Evolutionary conservation across 371 early-diverging fungal species (phyloP), one percentile per base, ranked within the genome.

Genomic region (Mortierella sp.): DNA sequence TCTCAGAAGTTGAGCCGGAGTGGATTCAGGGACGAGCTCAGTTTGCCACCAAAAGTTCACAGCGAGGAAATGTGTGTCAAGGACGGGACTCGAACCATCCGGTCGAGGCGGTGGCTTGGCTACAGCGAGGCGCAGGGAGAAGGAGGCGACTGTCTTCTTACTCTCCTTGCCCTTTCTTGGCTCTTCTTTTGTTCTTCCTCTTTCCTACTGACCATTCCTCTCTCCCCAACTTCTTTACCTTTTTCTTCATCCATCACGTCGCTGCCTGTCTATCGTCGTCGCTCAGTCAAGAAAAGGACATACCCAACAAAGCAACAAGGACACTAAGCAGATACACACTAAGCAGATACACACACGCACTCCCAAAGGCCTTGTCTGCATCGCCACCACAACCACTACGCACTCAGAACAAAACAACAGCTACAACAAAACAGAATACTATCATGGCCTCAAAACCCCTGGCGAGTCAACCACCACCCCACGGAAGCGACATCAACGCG

Each of bases 401-500:
- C 61, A 50, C 50, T 3, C 44, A 54, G 44, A 24, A 53, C 37
- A 43, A 5, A 21, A 75, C 69, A 75, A 51, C 48, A 53, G 16
- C 14, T 46, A 67, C 69, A 40, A 4, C 43, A 40, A 53, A 21
- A 26, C 40, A 57, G 6, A 37, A 50, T 53, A 14, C 71, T 74
- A 74, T 67, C 77, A 83, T 79, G 83, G 73, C 75, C 67, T 76
- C 76, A 61, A 82, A 76, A 77, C 79, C 71, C 76, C 37, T 64
- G 57, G 61, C 53, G 51, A 78, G 40, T 46, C 73, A 74, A 26
- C 81, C 81, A 54, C 86, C 86, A 37, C 86, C 86, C 50, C 86
- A 86, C 46, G 86, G 86, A 64, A 81, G 82, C 48, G 92, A 92
- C 77, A 91, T 94, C 72, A 84, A 89, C 69, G 90, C 91, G 28